Conservation (phyloP, 306 rosid species). For the Medicago lupulina region DNA sequence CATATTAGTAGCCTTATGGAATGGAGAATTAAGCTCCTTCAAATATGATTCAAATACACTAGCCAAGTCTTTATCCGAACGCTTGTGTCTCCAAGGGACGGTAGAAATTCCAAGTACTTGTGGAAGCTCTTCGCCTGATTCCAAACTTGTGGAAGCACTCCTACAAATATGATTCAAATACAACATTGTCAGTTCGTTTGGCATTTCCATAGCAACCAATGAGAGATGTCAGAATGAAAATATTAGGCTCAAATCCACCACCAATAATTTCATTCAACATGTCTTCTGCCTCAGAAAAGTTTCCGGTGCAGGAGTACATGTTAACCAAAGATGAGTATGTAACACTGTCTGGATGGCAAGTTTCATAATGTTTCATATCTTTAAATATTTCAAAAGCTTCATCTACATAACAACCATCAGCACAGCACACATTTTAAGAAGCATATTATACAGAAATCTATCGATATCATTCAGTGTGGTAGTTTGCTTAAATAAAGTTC, state of each 20-base stretch:
- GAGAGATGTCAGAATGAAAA: background rate
- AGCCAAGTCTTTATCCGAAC: constrained; percentile 72
- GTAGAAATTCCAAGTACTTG: constrained; percentile 82
- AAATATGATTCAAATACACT: constrained; percentile 70
- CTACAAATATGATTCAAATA: too few relatives aligned
- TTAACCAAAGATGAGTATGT: background rate
- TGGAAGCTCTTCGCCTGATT: constrained; percentile 76
- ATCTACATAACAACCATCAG: background rate
- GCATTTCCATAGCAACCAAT: background rate
- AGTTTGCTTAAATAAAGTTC: constrained; percentile 54
- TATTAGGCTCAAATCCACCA: background rate
- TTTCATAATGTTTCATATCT: background rate
- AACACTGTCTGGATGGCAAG: background rate
- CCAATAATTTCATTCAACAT: background rate
- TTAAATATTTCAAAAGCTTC: background rate
- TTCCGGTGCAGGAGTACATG: background rate
- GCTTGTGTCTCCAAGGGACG: constrained; percentile 77
- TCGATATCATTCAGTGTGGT: constrained; percentile 24
- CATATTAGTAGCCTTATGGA: constrained; percentile 73
- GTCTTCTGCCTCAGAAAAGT: background rate
- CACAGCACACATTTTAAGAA: background rate
- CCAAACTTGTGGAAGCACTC: too few relatives aligned
- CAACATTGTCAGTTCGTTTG: background rate
- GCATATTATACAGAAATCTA: background rate
- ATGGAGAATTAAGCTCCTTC: constrained; percentile 78